A percentile compares a stretch with the other conserved stretches of the same genome.
Conservation (phyloP, 1,284 basidiomycete genomes). For the Mycena sp. region DNA sequence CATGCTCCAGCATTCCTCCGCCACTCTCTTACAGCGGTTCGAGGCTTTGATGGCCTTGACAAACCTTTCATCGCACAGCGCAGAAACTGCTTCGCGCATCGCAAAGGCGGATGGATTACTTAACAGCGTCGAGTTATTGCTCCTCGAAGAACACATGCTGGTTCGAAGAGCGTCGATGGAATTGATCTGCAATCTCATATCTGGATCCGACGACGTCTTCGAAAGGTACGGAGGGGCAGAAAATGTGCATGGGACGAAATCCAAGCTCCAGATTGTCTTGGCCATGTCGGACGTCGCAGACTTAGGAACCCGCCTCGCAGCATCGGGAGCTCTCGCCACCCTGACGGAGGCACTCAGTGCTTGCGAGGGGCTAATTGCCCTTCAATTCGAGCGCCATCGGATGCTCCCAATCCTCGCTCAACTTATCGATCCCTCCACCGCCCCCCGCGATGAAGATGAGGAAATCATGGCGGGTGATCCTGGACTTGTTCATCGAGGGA, state of each 20-base stretch:
- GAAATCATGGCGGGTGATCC: slow-evolving; percentile 54
- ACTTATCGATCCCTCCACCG: slow-evolving; percentile 68
- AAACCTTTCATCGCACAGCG: slow-evolving; percentile 88
- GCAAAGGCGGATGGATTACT: slow-evolving; percentile 71
- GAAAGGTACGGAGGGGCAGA: slow-evolving; percentile 70
- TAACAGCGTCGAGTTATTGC: slow-evolving; percentile 80
- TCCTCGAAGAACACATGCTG: slow-evolving; percentile 87
- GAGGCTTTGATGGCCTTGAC: slow-evolving; percentile 96
- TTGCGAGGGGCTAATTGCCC: slow-evolving; percentile 68
- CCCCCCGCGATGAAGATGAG: slow-evolving; percentile 47
- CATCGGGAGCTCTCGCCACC: slow-evolving; percentile 87
- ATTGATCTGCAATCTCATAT: slow-evolving; percentile 93
- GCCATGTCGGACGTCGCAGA: slow-evolving; percentile 90
- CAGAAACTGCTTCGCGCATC: slow-evolving; percentile 74
- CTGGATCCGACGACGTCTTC: slow-evolving; percentile 81
- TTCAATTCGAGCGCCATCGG: slow-evolving; percentile 71
- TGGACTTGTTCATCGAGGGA: slow-evolving; percentile 80
- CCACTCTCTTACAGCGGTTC: slow-evolving; percentile 86
- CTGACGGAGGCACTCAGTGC: slow-evolving; percentile 74
- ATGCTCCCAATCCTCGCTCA: slow-evolving; percentile 71
- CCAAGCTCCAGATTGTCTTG: slow-evolving; percentile 84
- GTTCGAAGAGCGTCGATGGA: slow-evolving; percentile 90
- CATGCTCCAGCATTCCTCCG: slow-evolving; percentile 74
- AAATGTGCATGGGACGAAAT: slow-evolving; percentile 55
- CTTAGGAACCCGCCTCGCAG: slow-evolving; percentile 83